phyloP scores from a whole-genome alignment of 106 monocot genomes.

The Platanthera zijinensis region DNA sequence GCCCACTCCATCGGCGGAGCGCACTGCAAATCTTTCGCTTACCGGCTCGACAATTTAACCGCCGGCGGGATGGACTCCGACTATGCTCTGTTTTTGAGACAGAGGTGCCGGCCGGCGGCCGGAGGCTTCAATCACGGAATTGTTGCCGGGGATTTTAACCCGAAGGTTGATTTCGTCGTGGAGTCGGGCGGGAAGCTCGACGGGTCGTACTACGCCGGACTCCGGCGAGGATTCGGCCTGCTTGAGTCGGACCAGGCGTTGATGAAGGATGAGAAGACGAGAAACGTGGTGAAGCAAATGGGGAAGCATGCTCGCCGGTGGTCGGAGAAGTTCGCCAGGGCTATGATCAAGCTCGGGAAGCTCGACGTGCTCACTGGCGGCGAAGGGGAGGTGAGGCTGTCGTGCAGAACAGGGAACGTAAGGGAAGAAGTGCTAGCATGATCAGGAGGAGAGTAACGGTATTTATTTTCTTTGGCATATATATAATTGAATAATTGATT shows the following conservation, averaged over 20 bases:
- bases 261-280: conserved; percentile 8
- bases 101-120: conserved; percentile 8
- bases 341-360: conserved; percentile 36
- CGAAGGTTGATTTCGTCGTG: conserved; percentile 4
- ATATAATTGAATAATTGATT: no score
- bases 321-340: conserved; percentile 17
- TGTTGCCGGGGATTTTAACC: neutral
- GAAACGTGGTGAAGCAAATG: conserved; percentile 3
- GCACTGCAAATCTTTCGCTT: conserved; percentile 31
- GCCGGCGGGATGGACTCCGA: neutral
- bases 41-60: conserved; percentile 22
- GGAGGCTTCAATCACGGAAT: neutral
- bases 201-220: conserved; percentile 26
- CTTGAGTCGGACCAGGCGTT: conserved; percentile 35
- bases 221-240: conserved; percentile 20
- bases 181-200: conserved; percentile 9
- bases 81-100: conserved; percentile 12
- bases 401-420: conserved; percentile 10
- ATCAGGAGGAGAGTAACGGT: neutral
- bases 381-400: conserved; percentile 35
- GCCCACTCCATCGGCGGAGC: conserved; percentile 48
- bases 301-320: conserved; percentile 1
- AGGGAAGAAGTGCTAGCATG: neutral
- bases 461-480: no score
- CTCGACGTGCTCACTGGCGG: conserved; percentile 21